Percentiles rank a stretch among this genome's conserved stretches.
phyloP scores from a whole-genome alignment of 441 rosid species.

The Isatis lusitanica region DNA sequence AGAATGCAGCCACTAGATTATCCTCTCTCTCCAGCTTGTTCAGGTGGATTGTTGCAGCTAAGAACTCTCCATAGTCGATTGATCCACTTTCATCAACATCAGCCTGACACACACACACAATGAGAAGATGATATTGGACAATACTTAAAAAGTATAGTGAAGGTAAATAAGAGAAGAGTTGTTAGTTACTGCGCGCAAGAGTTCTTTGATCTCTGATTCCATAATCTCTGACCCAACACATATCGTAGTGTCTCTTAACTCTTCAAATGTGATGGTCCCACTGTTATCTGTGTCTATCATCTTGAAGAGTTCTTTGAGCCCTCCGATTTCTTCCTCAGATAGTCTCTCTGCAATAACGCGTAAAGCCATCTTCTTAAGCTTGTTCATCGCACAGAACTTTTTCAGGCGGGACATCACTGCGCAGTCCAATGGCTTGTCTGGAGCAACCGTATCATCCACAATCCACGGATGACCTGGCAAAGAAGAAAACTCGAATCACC shows the following conservation, averaged over 20 bases:
- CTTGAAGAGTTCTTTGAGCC: conserved; percentile 62
- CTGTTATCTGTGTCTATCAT: conserved; percentile 68
- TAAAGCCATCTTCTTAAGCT: conserved; percentile 71
- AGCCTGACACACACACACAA: conserved; percentile 43
- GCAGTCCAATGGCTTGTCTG: conserved; percentile 40
- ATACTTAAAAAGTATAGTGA: background rate
- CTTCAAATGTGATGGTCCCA: conserved; percentile 68
- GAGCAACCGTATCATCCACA: conserved; percentile 44
- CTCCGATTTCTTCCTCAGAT: conserved; percentile 65
- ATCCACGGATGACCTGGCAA: conserved; percentile 62
- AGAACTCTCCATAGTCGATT: conserved; percentile 67
- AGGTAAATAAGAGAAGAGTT: background rate
- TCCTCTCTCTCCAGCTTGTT: conserved; percentile 72
- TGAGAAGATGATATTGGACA: background rate
- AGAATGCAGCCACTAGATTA: conserved; percentile 57
- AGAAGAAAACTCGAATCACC: background rate
- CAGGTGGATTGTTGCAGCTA: conserved; percentile 68
- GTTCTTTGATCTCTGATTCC: conserved; percentile 69
- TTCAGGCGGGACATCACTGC: conserved; percentile 34
- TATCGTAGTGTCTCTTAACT: conserved; percentile 46
- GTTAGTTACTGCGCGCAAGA: conserved; percentile 56
- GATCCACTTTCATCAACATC: conserved; percentile 68
- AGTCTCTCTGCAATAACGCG: conserved; percentile 66
- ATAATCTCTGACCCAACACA: conserved; percentile 59
- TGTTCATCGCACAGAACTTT: conserved; percentile 64